Conservation (phyloP, 2,329 filamentous ascomycete species). For the Sporothrix variecibatus region DNA sequence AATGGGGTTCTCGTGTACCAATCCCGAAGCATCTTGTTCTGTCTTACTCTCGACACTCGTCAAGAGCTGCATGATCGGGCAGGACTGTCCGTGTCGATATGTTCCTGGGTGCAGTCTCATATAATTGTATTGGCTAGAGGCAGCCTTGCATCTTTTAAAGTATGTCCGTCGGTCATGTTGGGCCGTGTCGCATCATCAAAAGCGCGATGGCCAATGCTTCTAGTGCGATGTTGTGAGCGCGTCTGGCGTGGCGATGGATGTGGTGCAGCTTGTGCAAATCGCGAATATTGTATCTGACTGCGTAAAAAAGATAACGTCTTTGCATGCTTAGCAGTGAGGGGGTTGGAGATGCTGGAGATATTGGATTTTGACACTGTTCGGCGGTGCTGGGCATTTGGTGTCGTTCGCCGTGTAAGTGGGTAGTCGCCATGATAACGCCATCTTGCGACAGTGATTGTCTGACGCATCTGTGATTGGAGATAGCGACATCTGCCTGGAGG, state of each 20-base stretch:
- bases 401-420: constrained; percentile 2
- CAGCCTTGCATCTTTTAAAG: neutral
- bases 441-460: constrained; percentile 24
- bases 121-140: neutral
- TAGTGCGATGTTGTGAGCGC: constrained; percentile 13
- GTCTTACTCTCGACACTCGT: constrained; percentile 1
- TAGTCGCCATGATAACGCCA: constrained; percentile 28
- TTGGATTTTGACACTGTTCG: neutral
- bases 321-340: neutral
- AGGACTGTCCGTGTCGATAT: neutral
- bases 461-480: constrained; percentile 9
- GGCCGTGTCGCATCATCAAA: constrained; percentile 9
- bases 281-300: neutral
- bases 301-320: neutral
- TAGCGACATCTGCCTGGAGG: constrained; percentile 18
- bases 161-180: constrained; percentile 1
- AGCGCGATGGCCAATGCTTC: neutral
- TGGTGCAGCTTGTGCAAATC: neutral
- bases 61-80: constrained; percentile 15
- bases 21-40: neutral
- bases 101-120: neutral
- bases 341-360: neutral
- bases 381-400: neutral
- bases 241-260: neutral
- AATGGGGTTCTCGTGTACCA: neutral